Evolutionary conservation across 2,329 filamentous ascomycete species (phyloP).

Genomic region (Aplosporella prunicola): DNA sequence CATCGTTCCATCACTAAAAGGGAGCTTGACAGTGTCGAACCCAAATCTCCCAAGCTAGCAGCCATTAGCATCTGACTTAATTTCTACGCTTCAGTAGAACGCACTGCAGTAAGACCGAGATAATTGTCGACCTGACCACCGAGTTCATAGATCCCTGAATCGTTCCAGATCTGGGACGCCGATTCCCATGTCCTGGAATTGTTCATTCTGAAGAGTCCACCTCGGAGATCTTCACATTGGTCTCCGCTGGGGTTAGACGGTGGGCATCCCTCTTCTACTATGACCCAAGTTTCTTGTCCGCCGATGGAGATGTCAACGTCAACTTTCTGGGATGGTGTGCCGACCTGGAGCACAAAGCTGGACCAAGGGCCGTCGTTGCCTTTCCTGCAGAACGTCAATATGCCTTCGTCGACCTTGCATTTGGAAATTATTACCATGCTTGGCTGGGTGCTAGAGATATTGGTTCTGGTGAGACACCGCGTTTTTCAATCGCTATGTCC

Average conservation of each 20-base stretch:
- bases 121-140: not conserved
- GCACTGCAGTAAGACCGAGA: slow-evolving; percentile 1
- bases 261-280: slow-evolving; percentile 25
- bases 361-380: slow-evolving; percentile 24
- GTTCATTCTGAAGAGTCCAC: slow-evolving; percentile 22
- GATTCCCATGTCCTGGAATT: slow-evolving; percentile 18
- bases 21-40: slow-evolving; percentile 24
- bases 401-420: too few relatives aligned
- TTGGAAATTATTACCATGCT: too few relatives aligned
- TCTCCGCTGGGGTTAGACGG: slow-evolving; percentile 13
- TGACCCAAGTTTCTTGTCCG: slow-evolving; percentile 27
- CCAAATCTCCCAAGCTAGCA: slow-evolving; percentile 24
- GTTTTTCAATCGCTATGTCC: too few relatives aligned
- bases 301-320: slow-evolving; percentile 22
- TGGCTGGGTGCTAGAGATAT: too few relatives aligned
- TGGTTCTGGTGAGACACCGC: too few relatives aligned
- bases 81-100: not conserved
- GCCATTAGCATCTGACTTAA: too few relatives aligned
- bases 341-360: slow-evolving; percentile 22
- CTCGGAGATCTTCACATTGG: slow-evolving; percentile 22
- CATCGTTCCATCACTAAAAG: slow-evolving; percentile 19
- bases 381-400: too few relatives aligned
- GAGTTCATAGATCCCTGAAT: slow-evolving; percentile 1
- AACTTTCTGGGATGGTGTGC: slow-evolving; percentile 20
- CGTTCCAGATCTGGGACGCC: slow-evolving; percentile 1